Evolutionary conservation across 306 rosid species (phyloP).

Genomic region (Casuarina equisetifolia): DNA sequence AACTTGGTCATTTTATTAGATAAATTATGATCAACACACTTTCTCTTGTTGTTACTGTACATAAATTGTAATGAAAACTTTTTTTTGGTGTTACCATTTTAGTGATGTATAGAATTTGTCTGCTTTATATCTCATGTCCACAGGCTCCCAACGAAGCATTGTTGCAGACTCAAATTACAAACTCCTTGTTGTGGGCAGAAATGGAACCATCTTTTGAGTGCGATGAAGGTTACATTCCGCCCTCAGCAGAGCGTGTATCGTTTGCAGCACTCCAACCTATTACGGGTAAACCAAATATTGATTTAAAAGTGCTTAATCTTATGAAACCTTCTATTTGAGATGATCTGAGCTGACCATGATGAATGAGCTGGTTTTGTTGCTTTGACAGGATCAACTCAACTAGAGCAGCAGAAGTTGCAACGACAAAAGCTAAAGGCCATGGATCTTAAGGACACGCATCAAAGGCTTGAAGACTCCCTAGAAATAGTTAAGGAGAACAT

Average conservation of each 20-base stretch:
- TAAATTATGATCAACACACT: neutral
- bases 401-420: slow-evolving; percentile 39
- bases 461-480: slow-evolving; percentile 42
- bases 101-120: neutral
- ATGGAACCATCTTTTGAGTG: slow-evolving; percentile 31
- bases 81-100: neutral
- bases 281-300: slow-evolving; percentile 26
- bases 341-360: neutral
- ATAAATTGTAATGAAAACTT: neutral
- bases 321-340: neutral
- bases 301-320: neutral
- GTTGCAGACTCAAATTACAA: slow-evolving; percentile 43
- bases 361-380: slow-evolving; percentile 5
- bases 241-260: slow-evolving; percentile 44
- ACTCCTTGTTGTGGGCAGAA: slow-evolving; percentile 47
- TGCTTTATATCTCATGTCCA: neutral
- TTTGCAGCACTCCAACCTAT: slow-evolving; percentile 50
- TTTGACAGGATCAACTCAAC: slow-evolving; percentile 39
- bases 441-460: slow-evolving; percentile 39
- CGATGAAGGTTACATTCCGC: slow-evolving; percentile 45
- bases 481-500: slow-evolving; percentile 27
- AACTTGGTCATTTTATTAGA: neutral
- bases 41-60: neutral
- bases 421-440: slow-evolving; percentile 46
- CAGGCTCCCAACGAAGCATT: slow-evolving; percentile 51